These are phyloP conservation scores for Aspergillus kassunensis DNA, from an alignment of 495 filamentous ascomycete genomes.

Conservation along the genomic window DNA sequence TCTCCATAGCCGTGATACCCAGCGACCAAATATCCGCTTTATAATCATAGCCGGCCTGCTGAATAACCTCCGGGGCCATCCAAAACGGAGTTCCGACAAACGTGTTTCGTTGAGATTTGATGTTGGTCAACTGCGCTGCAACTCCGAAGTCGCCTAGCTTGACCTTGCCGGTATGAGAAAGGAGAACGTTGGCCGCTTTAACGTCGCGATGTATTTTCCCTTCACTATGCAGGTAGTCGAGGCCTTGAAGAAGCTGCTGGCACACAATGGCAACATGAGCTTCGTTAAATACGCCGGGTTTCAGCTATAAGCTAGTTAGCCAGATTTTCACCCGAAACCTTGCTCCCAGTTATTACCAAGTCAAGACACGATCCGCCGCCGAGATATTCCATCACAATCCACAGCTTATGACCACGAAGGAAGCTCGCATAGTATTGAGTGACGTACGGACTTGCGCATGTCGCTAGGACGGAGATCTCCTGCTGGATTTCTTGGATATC, in stretches of 20 bases:
- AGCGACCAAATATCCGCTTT: conserved; percentile 98
- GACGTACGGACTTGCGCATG: conserved; percentile 87
- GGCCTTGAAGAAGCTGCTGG: conserved; percentile 79
- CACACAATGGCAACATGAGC: conserved; percentile 92
- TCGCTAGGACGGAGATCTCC: conserved; percentile 92
- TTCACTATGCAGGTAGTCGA: conserved; percentile 91
- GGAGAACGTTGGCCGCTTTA: conserved; percentile 90
- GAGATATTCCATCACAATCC: conserved; percentile 99
- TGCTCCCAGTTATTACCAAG: conserved; percentile 51
- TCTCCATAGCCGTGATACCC: conserved; percentile 92
- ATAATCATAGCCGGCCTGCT: conserved; percentile 94
- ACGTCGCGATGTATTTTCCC: conserved; percentile 98
- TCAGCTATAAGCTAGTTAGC: conserved; percentile 56
- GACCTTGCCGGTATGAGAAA: conserved; percentile 84
- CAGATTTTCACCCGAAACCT: neutral
- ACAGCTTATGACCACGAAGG: conserved; percentile 88
- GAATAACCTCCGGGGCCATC: conserved; percentile 99
- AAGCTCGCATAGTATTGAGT: conserved; percentile 97
- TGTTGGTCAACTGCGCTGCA: conserved; percentile 92
- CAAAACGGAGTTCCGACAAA: conserved; percentile 99
- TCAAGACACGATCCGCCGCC: conserved; percentile 93
- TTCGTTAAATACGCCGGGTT: conserved; percentile 88
- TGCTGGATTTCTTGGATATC: conserved; percentile 97
- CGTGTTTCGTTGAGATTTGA: conserved; percentile 96
- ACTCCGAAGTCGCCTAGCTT: conserved; percentile 98